Conservation (phyloP, 208 protist genomes). For the Leishmania guyanensis region DNA sequence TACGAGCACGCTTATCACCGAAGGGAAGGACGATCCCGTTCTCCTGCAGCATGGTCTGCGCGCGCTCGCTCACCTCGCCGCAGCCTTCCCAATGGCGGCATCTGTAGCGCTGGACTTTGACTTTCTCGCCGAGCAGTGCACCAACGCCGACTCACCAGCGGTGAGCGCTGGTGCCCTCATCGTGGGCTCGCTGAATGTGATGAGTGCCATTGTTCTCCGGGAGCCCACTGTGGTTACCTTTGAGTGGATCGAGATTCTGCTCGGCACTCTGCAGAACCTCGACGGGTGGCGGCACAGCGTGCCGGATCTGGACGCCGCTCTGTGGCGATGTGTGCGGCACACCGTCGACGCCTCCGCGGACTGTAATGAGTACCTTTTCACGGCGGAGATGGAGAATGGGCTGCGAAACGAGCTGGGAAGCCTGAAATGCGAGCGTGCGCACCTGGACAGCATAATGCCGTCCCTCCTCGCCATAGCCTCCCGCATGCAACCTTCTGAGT, state of each 20-base stretch:
- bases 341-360: constrained; percentile 63
- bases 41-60: constrained; percentile 36
- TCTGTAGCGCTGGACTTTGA: constrained; percentile 71
- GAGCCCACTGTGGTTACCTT: constrained; percentile 63
- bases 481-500: constrained; percentile 9
- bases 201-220: constrained; percentile 56
- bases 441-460: constrained; percentile 9
- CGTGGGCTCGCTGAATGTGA: constrained; percentile 61
- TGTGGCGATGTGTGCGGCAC: constrained; percentile 44
- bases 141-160: constrained; percentile 5
- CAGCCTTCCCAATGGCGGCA: constrained; percentile 53
- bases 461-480: constrained; percentile 26
- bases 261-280: constrained; percentile 29
- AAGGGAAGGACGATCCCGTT: constrained; percentile 19
- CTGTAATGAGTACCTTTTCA: constrained; percentile 54
- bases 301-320: constrained; percentile 19
- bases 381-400: constrained; percentile 35
- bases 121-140: constrained; percentile 49
- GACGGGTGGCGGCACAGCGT: constrained; percentile 18
- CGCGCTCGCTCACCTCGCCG: constrained; percentile 42
- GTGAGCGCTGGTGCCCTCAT: constrained; percentile 40
- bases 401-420: constrained; percentile 26
- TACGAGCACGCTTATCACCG: constrained; percentile 52
- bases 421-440: constrained; percentile 16
- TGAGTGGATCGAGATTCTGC: constrained; percentile 81